These are phyloP conservation scores for Backusella circina DNA, from an alignment of 192 early-diverging fungal genomes.

Conservation along the genomic window DNA sequence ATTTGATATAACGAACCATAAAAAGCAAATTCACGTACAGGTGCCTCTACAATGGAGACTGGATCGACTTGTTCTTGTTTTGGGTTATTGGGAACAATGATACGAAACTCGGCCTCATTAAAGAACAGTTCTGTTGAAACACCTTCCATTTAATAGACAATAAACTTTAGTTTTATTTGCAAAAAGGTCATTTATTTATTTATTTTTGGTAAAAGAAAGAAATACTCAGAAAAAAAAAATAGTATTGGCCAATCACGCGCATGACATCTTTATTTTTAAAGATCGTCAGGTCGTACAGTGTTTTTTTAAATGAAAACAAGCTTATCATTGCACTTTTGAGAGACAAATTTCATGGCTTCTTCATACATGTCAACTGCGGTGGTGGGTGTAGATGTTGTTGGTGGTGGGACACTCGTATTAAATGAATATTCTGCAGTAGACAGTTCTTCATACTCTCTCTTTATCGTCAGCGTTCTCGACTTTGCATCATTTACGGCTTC, in stretches of 20 bases:
- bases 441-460: neutral
- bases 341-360: slow-evolving; percentile 2
- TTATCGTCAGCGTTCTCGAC: neutral
- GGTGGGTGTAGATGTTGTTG: too few species aligned
- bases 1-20: slow-evolving; percentile 19
- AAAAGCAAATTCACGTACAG: slow-evolving; percentile 29
- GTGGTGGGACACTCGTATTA: too few species aligned
- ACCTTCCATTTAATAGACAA: neutral
- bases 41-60: neutral
- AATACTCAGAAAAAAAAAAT: neutral
- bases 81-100: slow-evolving; percentile 3
- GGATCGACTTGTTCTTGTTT: neutral
- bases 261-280: too few species aligned
- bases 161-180: neutral
- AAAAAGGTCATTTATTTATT: neutral
- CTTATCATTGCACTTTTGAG: too few species aligned
- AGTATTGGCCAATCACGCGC: too few species aligned
- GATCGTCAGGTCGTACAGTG: too few species aligned
- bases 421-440: too few species aligned
- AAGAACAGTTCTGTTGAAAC: slow-evolving; percentile 14
- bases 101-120: slow-evolving; percentile 15
- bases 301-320: too few species aligned
- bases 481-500: neutral
- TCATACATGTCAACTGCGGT: neutral
- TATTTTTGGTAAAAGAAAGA: neutral